Conservation (phyloP, 257 asterid species). For the Nicotiana benthamiana region DNA sequence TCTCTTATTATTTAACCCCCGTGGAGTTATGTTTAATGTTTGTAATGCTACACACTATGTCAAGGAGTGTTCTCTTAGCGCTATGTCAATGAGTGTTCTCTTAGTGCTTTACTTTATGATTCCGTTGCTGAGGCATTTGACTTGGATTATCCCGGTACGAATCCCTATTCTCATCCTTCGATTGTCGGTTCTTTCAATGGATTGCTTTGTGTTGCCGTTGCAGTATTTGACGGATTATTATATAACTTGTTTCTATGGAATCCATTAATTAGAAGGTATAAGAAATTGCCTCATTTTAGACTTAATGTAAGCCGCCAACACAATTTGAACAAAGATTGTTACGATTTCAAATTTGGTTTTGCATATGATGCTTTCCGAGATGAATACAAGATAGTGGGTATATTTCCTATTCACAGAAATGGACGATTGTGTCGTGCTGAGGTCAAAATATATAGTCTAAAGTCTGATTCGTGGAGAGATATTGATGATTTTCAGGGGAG, state of each 20-base stretch:
- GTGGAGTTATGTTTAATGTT: not conserved
- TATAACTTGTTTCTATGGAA: too few species aligned
- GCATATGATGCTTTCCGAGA: not conserved
- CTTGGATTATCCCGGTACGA: not conserved
- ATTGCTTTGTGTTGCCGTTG: not conserved
- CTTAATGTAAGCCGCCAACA: not conserved
- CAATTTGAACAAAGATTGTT: not conserved
- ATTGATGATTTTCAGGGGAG: not conserved
- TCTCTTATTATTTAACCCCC: not conserved
- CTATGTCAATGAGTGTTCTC: not conserved
- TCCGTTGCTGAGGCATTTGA: not conserved
- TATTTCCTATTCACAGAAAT: not conserved
- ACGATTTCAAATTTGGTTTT: not conserved
- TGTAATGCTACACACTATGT: not conserved
- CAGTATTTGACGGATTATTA: too few species aligned
- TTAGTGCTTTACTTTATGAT: not conserved
- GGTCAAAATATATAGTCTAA: not conserved
- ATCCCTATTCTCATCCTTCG: not conserved
- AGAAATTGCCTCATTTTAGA: not conserved
- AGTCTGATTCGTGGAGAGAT: not conserved
- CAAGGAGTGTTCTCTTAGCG: not conserved
- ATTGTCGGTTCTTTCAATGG: not conserved
- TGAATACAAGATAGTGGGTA: not conserved
- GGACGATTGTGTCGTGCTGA: not conserved
- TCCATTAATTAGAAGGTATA: too few species aligned